Percentiles rank a stretch among this genome's conserved stretches.
These are phyloP conservation scores for Fusarium napiforme DNA, from an alignment of 2,329 filamentous ascomycete species.

Conservation along the genomic window DNA sequence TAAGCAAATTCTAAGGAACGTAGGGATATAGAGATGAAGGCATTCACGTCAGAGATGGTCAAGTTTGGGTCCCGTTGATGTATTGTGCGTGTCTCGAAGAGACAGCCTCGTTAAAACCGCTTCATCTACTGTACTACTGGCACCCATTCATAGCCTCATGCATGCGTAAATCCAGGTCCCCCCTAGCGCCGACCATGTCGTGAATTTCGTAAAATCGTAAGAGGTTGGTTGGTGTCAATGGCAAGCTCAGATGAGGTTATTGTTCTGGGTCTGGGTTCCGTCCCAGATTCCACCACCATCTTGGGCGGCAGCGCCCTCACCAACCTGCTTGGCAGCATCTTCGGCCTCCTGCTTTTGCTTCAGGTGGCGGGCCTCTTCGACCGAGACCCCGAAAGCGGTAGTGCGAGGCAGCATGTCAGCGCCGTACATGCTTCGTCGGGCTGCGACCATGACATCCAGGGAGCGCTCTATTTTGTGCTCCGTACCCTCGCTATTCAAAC, in stretches of 20 bases:
- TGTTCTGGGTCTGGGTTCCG: too few relatives aligned
- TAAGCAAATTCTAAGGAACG: accelerated
- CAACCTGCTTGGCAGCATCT: too few relatives aligned
- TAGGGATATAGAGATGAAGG: not conserved
- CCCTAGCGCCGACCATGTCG: too few relatives aligned
- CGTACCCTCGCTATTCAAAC: not conserved
- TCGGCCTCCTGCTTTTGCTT: not conserved
- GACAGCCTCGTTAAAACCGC: not conserved
- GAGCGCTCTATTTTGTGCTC: accelerated
- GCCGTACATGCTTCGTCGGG: accelerated
- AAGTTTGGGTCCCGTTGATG: constrained; percentile 11
- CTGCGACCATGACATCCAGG: accelerated
- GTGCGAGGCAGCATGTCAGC: accelerated
- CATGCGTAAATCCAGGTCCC: too few relatives aligned
- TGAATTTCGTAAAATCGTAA: too few relatives aligned
- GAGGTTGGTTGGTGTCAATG: too few relatives aligned
- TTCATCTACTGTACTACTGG: not conserved
- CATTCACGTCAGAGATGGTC: constrained; percentile 8
- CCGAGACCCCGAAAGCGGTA: accelerated
- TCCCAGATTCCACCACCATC: not conserved
- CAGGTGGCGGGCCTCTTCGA: accelerated
- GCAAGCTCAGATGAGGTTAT: too few relatives aligned
- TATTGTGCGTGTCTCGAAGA: not conserved
- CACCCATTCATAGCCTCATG: too few relatives aligned
- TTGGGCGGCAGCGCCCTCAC: too few relatives aligned